Evolutionary conservation across 306 rosid species (phyloP).

Genomic region (Gleditsia sinensis): DNA sequence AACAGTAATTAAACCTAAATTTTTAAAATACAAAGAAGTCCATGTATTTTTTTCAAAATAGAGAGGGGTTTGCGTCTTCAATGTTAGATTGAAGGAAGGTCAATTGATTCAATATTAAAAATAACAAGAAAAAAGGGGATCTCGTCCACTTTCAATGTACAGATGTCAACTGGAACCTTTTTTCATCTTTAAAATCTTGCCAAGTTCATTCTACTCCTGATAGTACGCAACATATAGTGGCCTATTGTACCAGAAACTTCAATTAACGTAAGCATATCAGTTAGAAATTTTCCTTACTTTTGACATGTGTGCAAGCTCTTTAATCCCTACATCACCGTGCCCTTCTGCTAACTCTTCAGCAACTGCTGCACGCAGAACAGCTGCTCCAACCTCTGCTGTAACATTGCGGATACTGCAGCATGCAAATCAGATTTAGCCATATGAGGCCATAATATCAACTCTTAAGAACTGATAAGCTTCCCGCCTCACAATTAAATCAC

Average conservation of each 20-base stretch:
- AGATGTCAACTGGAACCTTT: constrained; percentile 9
- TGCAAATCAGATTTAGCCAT: constrained; percentile 25
- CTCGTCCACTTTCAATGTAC: constrained; percentile 2
- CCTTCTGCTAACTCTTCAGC: constrained; percentile 87
- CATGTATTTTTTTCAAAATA: no score
- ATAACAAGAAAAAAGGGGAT: background rate
- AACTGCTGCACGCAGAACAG: constrained; percentile 79
- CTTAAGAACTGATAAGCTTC: background rate
- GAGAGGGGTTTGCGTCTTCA: no score
- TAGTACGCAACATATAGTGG: background rate
- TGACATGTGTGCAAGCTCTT: constrained; percentile 74
- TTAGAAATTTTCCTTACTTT: constrained; percentile 54
- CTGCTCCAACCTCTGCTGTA: constrained; percentile 92
- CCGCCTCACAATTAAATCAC: constrained; percentile 12
- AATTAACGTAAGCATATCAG: background rate
- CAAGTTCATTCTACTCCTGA: constrained; percentile 3
- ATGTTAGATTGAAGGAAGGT: no score
- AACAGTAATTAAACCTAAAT: no score
- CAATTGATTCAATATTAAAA: no score
- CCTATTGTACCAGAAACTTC: background rate
- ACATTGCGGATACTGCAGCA: constrained; percentile 74
- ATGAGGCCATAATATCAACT: constrained; percentile 21
- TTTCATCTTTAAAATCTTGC: background rate
- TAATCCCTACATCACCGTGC: constrained; percentile 58
- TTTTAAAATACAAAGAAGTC: no score